Evolutionary conservation across 331 rosid genomes (phyloP), one percentile per base, ranked within the genome.

Genomic region (Acacia concinna): DNA sequence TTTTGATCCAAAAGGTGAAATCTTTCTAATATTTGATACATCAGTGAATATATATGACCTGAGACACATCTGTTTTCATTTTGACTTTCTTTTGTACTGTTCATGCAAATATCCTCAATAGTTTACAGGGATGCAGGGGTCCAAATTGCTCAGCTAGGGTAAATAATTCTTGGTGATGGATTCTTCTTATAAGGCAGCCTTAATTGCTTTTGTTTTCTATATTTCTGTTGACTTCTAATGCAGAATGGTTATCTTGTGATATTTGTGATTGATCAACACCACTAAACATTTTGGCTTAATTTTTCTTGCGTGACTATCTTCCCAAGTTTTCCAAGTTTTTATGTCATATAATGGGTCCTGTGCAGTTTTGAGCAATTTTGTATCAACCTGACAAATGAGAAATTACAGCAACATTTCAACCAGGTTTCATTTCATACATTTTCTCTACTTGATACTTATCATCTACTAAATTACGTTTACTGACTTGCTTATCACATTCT

Each of bases 321-420:
- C 46, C 60, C 70, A 44, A 60, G 65, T 56, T 62, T 79, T 49
- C 67, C 46, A 23, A 72, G 71, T 76, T 52, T 9, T 63, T 62
- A 72, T 54, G 8, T 79, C 63, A 57, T 76, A 31, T 73, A 20
- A 71, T 43, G 84, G 83, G 40, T 83, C 68, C 27, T 82, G 52
- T 85, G 94, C 94, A 90, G 94, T 79, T 90, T 90, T 59, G 94
- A 90, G 84, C 94, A 90, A 85, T 90, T 90, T 76, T 90, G 94
- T 83, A 90, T 90, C 86, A 90, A 90, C 79, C 82, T 90, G 92
- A 90, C 94, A 21, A 90, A 90, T 88, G 94, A 90, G 85, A 90
- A 90, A 88, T 85, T 90, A 78, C 94, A 90, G 87, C 94, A 90
- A 81, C 94, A 90, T 86, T 90, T 90, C 77, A 90, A 90, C 84